Base-by-base conservation (phyloP, 345 rosid species). In the Eucalyptus shirleyi region DNA sequence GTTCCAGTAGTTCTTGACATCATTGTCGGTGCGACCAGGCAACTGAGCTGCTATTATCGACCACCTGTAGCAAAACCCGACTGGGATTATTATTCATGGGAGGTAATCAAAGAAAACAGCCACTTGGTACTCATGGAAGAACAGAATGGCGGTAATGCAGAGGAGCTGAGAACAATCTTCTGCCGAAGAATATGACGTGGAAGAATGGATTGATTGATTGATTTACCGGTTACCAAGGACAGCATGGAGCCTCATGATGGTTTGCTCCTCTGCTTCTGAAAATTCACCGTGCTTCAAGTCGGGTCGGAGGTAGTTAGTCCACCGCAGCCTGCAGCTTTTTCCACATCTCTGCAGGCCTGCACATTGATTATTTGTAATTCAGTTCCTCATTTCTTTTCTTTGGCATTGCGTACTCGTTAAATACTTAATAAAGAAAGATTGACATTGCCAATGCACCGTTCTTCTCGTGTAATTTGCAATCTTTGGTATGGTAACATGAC, bases 1-100 rank as follows among this genome's bases (percentile, higher is more conserved):
- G 92, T 98, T 98, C 99, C 99, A 96, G 89, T 96, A 95, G 91
- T 98, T 97, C 86, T 98, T 97, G 60, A 98, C 99, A 49, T 98
- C 99, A 88, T 97, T 96, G 92, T 96, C 99, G 0, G 99, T 96
- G 8, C 99, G 96, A 42, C 99, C 99, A 4, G 98, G 99, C 91
- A 98, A 92, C 90, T 98, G 99, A 47, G 99, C 98, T 47, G 99
- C 99, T 17, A 97, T 97, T 59, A 96, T 86, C 40, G 99, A 95
- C 99, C 99, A 97, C 89, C 99, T 98, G 95, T 82, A 44, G 50
- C 34, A 40, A 86, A 34, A 51, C 26, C 34, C 67, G 8, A 16
- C 28, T 21, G 55, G 77, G 32, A 90, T 44, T 86, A 5, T 15
- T 3, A 40, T 21, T 77, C 85, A 12, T 21, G 77, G 19, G 77